These are phyloP conservation scores for Pleurozium schreberi DNA, from an alignment of 225 moss, liverwort and hornwort genomes.

Conservation along the genomic window DNA sequence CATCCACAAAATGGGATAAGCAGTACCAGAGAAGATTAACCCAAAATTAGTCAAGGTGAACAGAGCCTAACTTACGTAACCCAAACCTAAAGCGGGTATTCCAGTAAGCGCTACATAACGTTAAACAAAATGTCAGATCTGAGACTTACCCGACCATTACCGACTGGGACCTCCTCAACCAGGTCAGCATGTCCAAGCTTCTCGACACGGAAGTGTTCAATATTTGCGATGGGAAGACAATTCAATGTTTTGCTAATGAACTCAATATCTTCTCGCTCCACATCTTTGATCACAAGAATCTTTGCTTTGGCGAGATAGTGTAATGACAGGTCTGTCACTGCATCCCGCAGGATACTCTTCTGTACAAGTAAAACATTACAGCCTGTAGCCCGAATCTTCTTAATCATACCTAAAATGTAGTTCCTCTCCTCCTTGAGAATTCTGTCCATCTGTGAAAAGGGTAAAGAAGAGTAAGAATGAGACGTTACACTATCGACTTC, in stretches of 20 bases:
- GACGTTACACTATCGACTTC: not conserved
- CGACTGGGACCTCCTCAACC: conserved; percentile 84
- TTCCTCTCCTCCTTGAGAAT: conserved; percentile 97
- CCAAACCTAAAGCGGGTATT: not conserved
- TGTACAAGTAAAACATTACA: conserved; percentile 86
- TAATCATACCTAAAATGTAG: conserved; percentile 93
- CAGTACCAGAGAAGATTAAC: not conserved
- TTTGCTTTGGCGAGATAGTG: conserved; percentile 96
- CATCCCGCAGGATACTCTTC: conserved; percentile 97
- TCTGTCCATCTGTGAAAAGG: conserved; percentile 59
- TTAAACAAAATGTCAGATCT: not conserved
- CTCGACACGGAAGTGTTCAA: conserved; percentile 87
- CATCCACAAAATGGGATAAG: not conserved
- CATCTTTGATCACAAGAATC: conserved; percentile 89
- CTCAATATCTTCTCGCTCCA: conserved; percentile 92
- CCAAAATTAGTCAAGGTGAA: not conserved
- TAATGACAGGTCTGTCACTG: conserved; percentile 89
- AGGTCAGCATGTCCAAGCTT: conserved; percentile 89
- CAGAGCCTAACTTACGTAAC: not conserved
- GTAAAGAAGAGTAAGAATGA: not conserved
- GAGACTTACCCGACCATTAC: conserved; percentile 59
- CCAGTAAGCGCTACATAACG: not conserved
- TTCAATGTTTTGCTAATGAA: conserved; percentile 94
- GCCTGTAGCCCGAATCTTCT: conserved; percentile 90
- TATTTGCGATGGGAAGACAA: conserved; percentile 87